Base-by-base conservation (phyloP, 305 asterid genomes). In the Fraxinus sp. region DNA sequence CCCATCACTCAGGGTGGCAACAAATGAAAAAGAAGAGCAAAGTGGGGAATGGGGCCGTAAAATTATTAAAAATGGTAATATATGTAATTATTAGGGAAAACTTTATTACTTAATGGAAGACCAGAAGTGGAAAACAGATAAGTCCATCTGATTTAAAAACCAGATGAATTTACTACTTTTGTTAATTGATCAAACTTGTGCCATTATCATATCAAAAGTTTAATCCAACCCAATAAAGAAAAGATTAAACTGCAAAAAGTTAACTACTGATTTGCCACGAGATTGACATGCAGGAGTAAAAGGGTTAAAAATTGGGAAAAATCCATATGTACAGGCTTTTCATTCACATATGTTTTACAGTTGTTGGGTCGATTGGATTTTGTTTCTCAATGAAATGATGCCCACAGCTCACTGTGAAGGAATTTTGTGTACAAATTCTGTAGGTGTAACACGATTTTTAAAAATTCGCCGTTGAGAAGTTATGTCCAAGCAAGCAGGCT, bases 41-140 rank as follows among this genome's bases (percentile, higher is more conserved):
- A 62, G 72, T 62, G 72, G 72, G 72, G 32, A 22, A 62, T 62
- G 72, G 72, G 72, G 46, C 72, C 72, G 8, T 62, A 18, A 62
- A 62, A 62, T 62, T 22, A 24, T 22, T 62, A 75, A 71, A 62
- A n/a, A 26, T 30, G 35, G 32, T 64, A 78, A 76, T 81, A 77
- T 88, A 16, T 4, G 80, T 75, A 78, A 86, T 84, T 77, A 88
- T 75, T 82, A 74, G 46, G 55, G 83, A 68, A 49, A 32, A 39
- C 22, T 49, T 75, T 41, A 26, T 62, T 7, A 22, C 72, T 82
- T 75, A 82, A 78, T 79, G 78, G 78, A 82, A 46, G 79, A 49
- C 86, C 84, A 80, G 77, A 85, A 85, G 86, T 71, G 73, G 80
- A 83, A 71, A 64, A n/a, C 36, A 20, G 30, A 70, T 33, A 79